Conservation (phyloP, 805 yeast species). For the Candida chilensis region DNA sequence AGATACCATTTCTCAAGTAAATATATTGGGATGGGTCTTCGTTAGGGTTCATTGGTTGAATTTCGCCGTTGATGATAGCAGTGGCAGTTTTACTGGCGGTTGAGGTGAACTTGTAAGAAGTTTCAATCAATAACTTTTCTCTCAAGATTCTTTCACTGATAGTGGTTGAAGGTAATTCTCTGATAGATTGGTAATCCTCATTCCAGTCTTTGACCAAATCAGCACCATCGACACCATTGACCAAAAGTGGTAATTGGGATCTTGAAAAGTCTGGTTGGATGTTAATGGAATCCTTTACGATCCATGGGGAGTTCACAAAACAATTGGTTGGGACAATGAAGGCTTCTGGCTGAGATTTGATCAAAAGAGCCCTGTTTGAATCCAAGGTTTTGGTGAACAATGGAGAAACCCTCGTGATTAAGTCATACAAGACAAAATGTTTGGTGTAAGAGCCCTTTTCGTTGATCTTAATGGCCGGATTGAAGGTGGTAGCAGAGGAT, state of each 20-base stretch:
- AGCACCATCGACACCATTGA: slow-evolving; percentile 52
- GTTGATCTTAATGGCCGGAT: slow-evolving; percentile 44
- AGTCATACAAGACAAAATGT: slow-evolving; percentile 46
- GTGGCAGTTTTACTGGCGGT: slow-evolving; percentile 77
- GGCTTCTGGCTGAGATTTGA: slow-evolving; percentile 39
- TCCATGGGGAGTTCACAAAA: slow-evolving; percentile 70
- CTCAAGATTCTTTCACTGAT: slow-evolving; percentile 63
- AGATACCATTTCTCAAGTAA: slow-evolving; percentile 73
- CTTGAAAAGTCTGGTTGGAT: slow-evolving; percentile 48
- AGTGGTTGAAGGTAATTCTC: slow-evolving; percentile 54
- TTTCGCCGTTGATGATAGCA: slow-evolving; percentile 63
- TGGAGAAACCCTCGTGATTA: slow-evolving; percentile 61
- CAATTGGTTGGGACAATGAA: slow-evolving; percentile 54
- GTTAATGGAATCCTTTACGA: slow-evolving; percentile 25
- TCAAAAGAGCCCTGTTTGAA: slow-evolving; percentile 36
- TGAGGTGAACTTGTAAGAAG: slow-evolving; percentile 66
- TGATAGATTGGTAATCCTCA: slow-evolving; percentile 78
- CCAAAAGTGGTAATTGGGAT: slow-evolving; percentile 44
- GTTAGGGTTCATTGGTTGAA: slow-evolving; percentile 73
- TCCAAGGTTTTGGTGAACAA: slow-evolving; percentile 44
- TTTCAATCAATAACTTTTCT: slow-evolving; percentile 66
- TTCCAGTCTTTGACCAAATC: slow-evolving; percentile 72
- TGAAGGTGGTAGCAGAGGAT: slow-evolving; percentile 60
- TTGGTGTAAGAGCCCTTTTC: slow-evolving; percentile 19
- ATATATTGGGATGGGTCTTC: slow-evolving; percentile 57